phyloP scores from a whole-genome alignment of 73 alveolate species.

The Paramecium octaurelia region DNA sequence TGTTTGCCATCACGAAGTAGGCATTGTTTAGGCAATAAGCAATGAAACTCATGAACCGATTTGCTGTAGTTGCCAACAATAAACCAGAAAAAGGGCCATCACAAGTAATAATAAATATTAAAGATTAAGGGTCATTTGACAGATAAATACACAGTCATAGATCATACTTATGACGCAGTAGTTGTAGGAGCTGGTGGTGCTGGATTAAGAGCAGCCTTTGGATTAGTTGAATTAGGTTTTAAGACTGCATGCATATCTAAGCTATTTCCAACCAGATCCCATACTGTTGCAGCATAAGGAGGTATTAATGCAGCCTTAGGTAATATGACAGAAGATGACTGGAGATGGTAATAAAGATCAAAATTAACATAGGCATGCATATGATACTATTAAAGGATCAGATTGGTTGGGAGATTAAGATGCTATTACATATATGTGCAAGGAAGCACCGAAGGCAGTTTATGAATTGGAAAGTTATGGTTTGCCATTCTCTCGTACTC shows the following conservation, averaged over 20 bases:
- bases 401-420: slow-evolving; percentile 93
- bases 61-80: slow-evolving; percentile 58
- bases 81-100: slow-evolving; percentile 61
- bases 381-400: slow-evolving; percentile 87
- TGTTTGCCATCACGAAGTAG: not conserved
- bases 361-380: slow-evolving; percentile 71
- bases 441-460: slow-evolving; percentile 92
- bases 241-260: slow-evolving; percentile 95
- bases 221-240: slow-evolving; percentile 91
- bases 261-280: slow-evolving; percentile 97
- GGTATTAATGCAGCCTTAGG: slow-evolving; percentile 94
- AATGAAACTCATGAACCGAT: not conserved
- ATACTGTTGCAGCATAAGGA: slow-evolving; percentile 97
- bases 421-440: slow-evolving; percentile 95
- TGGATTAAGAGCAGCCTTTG: slow-evolving; percentile 97
- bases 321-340: slow-evolving; percentile 94
- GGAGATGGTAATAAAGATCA: slow-evolving; percentile 83
- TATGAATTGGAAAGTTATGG: slow-evolving; percentile 93
- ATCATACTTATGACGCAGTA: slow-evolving; percentile 91
- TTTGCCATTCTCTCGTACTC: slow-evolving; percentile 94
- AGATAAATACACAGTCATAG: slow-evolving; percentile 83
- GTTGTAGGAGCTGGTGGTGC: slow-evolving; percentile 96
- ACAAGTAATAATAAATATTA: slow-evolving; percentile 23
- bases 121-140: slow-evolving; percentile 42
- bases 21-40: not conserved